Conservation (phyloP, 768 basidiomycete species). For the Chalciporus piperatus region DNA sequence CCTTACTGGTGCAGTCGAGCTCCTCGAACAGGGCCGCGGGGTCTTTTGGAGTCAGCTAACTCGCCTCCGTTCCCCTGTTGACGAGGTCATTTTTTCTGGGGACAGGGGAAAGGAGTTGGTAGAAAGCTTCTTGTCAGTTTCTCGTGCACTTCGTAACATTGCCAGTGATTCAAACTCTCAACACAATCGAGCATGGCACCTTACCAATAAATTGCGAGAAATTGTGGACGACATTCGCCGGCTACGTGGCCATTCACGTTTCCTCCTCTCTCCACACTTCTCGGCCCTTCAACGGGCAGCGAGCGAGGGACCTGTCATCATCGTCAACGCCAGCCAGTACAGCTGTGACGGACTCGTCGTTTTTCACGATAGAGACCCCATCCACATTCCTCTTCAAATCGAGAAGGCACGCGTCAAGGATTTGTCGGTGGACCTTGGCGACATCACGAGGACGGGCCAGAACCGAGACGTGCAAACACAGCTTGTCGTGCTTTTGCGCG, state of each 20-base stretch:
- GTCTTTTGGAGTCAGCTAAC: conserved; percentile 18
- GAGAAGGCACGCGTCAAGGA: background rate
- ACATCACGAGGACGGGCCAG: background rate
- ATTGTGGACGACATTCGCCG: no score
- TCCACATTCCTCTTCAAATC: background rate
- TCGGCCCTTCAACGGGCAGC: no score
- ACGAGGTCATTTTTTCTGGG: background rate
- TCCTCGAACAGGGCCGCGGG: conserved; percentile 25
- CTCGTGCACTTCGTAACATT: no score
- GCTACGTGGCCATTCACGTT: no score
- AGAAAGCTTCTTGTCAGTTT: background rate
- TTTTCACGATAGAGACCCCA: background rate
- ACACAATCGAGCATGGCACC: no score
- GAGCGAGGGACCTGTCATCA: no score
- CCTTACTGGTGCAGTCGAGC: conserved; percentile 23
- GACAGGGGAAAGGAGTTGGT: background rate
- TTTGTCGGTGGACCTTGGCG: background rate
- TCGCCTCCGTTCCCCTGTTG: conserved; percentile 9
- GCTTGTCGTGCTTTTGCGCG: background rate
- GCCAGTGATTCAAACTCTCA: no score
- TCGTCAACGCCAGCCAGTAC: no score
- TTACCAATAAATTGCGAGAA: no score
- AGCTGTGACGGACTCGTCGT: no score
- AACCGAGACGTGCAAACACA: background rate
- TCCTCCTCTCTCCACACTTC: no score